A percentile compares a stretch with the other conserved stretches of the same genome.
These are phyloP conservation scores for Laguncularia racemosa DNA, from an alignment of 345 rosid genomes.

Conservation along the genomic window DNA sequence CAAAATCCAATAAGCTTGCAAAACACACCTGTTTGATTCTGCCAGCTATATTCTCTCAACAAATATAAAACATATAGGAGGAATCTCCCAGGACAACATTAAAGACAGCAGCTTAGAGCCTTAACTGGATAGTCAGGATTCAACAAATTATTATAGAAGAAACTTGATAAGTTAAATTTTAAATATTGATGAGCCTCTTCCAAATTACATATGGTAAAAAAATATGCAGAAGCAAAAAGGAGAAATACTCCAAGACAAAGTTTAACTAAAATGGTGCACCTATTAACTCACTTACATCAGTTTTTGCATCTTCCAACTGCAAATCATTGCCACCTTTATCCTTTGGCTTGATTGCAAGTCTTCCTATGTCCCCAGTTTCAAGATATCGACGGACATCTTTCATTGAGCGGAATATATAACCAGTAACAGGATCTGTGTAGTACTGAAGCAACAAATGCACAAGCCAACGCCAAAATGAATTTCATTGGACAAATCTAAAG, in stretches of 20 bases:
- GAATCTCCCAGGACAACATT: too few relatives aligned
- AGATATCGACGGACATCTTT: constrained; percentile 69
- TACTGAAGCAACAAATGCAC: constrained; percentile 35
- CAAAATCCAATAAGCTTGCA: too few relatives aligned
- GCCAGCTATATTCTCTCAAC: too few relatives aligned
- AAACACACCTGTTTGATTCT: too few relatives aligned
- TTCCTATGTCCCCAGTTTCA: constrained; percentile 58
- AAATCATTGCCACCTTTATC: constrained; percentile 25
- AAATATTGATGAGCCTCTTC: too few relatives aligned
- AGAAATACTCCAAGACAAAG: background rate
- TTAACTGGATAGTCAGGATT: too few relatives aligned
- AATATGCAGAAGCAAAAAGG: background rate
- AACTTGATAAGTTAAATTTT: too few relatives aligned
- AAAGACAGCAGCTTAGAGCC: too few relatives aligned
- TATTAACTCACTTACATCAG: constrained; percentile 30
- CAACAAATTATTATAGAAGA: too few relatives aligned
- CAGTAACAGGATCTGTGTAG: constrained; percentile 76
- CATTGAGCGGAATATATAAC: constrained; percentile 74
- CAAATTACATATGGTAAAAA: background rate
- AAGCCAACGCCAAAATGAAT: background rate
- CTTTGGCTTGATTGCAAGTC: constrained; percentile 46
- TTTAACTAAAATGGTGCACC: background rate
- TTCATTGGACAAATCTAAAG: too few relatives aligned
- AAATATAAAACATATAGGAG: too few relatives aligned
- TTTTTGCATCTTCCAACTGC: constrained; percentile 38